Conservation (phyloP, 2,329 filamentous ascomycete species). For the Penicillium psychrosexuale region DNA sequence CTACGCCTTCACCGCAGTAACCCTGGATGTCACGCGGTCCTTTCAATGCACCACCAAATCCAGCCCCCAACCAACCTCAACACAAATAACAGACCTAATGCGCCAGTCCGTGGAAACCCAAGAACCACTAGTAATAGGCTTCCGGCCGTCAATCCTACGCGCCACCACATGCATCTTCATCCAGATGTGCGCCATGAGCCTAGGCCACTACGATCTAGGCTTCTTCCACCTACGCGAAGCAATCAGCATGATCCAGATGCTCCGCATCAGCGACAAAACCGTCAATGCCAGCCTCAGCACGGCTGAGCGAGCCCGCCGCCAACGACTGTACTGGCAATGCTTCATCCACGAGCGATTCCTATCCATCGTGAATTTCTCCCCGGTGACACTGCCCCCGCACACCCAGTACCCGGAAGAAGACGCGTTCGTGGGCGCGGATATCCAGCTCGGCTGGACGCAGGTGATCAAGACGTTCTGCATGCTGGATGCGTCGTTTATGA, state of each 20-base stretch:
- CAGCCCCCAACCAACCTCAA: slow-evolving; percentile 19
- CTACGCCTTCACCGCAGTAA: slow-evolving; percentile 47
- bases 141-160: slow-evolving; percentile 44
- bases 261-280: slow-evolving; percentile 44
- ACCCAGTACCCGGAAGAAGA: slow-evolving; percentile 42
- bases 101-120: slow-evolving; percentile 37
- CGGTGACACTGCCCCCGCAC: slow-evolving; percentile 42
- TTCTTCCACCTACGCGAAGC: slow-evolving; percentile 53
- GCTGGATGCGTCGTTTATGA: slow-evolving; percentile 45
- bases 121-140: slow-evolving; percentile 39
- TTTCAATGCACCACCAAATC: slow-evolving; percentile 13
- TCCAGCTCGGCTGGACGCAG: slow-evolving; percentile 45
- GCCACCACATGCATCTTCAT: slow-evolving; percentile 54
- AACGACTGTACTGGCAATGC: slow-evolving; percentile 55
- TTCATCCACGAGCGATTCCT: slow-evolving; percentile 58
- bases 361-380: slow-evolving; percentile 51
- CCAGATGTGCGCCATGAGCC: slow-evolving; percentile 52
- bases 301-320: slow-evolving; percentile 43
- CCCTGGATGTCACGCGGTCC: slow-evolving; percentile 41
- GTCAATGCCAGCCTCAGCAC: slow-evolving; percentile 30
- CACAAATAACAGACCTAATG: slow-evolving; percentile 25
- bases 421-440: slow-evolving; percentile 25
- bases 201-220: slow-evolving; percentile 49
- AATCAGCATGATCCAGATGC: slow-evolving; percentile 46
- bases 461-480: slow-evolving; percentile 47